Evolutionary conservation across 1,284 basidiomycete genomes (phyloP).

Genomic region (Trametes polyzona): DNA sequence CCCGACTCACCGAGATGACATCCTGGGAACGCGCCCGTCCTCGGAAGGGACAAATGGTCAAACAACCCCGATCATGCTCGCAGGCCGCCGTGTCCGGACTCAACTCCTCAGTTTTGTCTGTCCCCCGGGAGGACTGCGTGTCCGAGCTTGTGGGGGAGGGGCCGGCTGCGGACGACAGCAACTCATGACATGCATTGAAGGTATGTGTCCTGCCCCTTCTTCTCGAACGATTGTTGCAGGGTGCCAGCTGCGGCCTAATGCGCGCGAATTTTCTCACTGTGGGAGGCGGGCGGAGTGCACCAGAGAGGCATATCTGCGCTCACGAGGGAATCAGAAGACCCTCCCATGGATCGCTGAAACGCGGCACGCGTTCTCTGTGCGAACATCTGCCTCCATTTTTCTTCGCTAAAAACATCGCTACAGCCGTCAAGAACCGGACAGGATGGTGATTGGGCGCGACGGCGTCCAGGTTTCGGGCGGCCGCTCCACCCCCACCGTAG

Average conservation of each 20-base stretch:
- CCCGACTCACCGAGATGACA: not conserved
- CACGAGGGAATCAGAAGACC: slow-evolving; percentile 17
- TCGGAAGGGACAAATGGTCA: not conserved
- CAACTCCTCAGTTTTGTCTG: not conserved
- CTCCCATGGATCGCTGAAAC: slow-evolving; percentile 11
- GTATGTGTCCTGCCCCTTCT: slow-evolving; percentile 1
- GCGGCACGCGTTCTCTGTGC: slow-evolving; percentile 14
- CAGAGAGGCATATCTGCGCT: slow-evolving; percentile 13
- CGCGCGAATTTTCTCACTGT: slow-evolving; percentile 27
- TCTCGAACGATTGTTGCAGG: slow-evolving; percentile 3
- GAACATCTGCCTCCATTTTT: slow-evolving; percentile 12
- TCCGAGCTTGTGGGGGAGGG: not conserved
- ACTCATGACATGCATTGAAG: slow-evolving; percentile 15
- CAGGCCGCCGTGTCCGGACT: not conserved
- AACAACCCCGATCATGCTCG: not conserved
- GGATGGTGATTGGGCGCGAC: slow-evolving; percentile 19
- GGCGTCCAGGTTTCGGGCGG: slow-evolving; percentile 6
- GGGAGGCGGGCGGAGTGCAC: slow-evolving; percentile 6
- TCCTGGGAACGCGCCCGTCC: slow-evolving; percentile 2
- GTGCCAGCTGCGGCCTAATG: slow-evolving; percentile 10
- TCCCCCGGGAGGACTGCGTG: not conserved
- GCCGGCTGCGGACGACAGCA: slow-evolving; percentile 9
- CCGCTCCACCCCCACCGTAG: slow-evolving; percentile 15
- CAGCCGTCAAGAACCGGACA: slow-evolving; percentile 1
- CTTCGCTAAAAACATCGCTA: slow-evolving; percentile 18